A percentile compares a stretch with the other conserved stretches of the same genome.
These are phyloP conservation scores for Pseudogymnoascus sp. DNA, from an alignment of 2,329 filamentous ascomycete genomes.

Conservation along the genomic window DNA sequence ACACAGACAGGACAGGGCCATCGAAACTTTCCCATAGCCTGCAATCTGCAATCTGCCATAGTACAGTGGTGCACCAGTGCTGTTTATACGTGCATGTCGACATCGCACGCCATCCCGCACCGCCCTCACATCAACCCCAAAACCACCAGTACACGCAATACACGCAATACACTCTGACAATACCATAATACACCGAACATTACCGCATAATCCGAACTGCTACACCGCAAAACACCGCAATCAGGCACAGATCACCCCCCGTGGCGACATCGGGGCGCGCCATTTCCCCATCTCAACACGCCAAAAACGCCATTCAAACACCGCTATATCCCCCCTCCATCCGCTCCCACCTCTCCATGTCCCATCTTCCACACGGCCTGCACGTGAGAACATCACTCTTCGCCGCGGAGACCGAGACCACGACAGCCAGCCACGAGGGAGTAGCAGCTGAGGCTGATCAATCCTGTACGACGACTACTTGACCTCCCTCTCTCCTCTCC, in stretches of 20 bases:
- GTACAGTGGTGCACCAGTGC: too few relatives aligned
- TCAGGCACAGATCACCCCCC: neutral
- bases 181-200: neutral
- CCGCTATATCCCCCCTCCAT: neutral
- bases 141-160: neutral
- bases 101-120: conserved; percentile 1
- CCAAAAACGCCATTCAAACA: neutral
- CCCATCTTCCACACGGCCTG: neutral
- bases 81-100: neutral
- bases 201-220: neutral
- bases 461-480: neutral
- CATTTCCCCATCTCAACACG: neutral
- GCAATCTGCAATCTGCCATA: too few relatives aligned
- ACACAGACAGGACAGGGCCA: too few relatives aligned
- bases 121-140: neutral
- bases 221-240: neutral
- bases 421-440: neutral
- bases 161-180: neutral
- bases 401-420: neutral
- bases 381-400: neutral
- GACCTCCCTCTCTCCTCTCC: neutral
- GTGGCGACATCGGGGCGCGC: neutral
- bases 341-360: neutral
- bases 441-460: neutral
- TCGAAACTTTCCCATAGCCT: neutral